Evolutionary conservation across 2,329 filamentous ascomycete species (phyloP).

Genomic region (Colletotrichum sp.): DNA sequence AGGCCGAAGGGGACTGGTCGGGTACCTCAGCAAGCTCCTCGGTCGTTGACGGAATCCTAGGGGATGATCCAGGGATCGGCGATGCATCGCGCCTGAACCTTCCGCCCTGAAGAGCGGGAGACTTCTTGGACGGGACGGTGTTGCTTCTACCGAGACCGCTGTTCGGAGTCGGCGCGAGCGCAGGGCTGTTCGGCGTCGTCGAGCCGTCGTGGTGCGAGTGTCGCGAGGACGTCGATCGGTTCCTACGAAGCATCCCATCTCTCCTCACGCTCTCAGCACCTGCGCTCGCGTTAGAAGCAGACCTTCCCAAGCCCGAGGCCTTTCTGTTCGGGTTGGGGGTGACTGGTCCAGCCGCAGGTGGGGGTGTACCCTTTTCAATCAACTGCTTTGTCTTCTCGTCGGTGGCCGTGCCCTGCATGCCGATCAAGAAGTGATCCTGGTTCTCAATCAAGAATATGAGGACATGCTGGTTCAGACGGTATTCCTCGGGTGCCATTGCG

Average conservation of each 20-base stretch:
- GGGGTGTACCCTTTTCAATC: constrained; percentile 72
- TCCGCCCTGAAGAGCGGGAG: constrained; percentile 71
- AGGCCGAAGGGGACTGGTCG: constrained; percentile 11
- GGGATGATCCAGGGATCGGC: constrained; percentile 32
- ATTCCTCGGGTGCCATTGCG: constrained; percentile 94
- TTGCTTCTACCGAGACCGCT: constrained; percentile 74
- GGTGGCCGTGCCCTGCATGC: constrained; percentile 98
- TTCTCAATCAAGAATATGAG: constrained; percentile 98
- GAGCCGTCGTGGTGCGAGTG: constrained; percentile 78
- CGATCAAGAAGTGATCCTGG: constrained; percentile 96
- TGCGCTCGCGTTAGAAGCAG: constrained; percentile 86
- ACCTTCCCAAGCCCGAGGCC: constrained; percentile 67
- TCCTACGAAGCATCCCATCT: constrained; percentile 80
- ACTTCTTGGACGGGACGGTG: constrained; percentile 90
- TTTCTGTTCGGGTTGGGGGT: constrained; percentile 59
- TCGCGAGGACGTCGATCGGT: constrained; percentile 91
- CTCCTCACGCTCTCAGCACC: constrained; percentile 86
- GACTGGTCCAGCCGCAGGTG: constrained; percentile 44
- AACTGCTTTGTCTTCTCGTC: constrained; percentile 76
- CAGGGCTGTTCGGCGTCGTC: constrained; percentile 72
- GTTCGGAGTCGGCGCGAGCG: constrained; percentile 57
- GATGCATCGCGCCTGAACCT: constrained; percentile 56
- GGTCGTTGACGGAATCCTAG: constrained; percentile 30
- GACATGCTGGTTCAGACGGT: constrained; percentile 93
- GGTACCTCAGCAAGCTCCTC: constrained; percentile 10